Base-by-base conservation (phyloP, 176 grass and related monocot species). In the Aegilops longissima region DNA sequence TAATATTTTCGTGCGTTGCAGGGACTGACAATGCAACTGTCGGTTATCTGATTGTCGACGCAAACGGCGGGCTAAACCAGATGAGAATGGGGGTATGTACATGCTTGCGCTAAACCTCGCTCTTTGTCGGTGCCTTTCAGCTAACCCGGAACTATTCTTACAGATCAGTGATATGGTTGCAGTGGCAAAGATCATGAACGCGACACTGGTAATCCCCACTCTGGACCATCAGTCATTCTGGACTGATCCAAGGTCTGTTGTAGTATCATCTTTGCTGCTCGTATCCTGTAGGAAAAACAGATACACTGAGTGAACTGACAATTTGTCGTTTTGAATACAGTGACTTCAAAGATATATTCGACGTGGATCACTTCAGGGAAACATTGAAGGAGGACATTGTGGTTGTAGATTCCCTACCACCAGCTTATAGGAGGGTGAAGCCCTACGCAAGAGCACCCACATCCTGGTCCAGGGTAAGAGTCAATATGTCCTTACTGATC, bases 131-230 rank as follows among this genome's bases (percentile, higher is more conserved):
- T 59, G 25, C 5, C 75, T 47, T 84, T 45, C 52, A 82, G 61
- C 73, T 92, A 85, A 82, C 85, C 36, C 20, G 34, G 29, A 79
- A 92, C n/a, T 88, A 88, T 93, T 76, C 70, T 83, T 80, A 70
- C 90, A 99, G 97, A 99, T 96, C 79, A 94, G 97, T 85, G 97
- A 99, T 87, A 99, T 99, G 94, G 94, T 94, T 91, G 94, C 97
- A 35, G 88, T 96, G 73, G 90, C 93, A 59, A 99, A 91, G 78
- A 72, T 96, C 59, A 96, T 98, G 92, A 98, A 98, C 51, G 92
- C 92, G 8, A 70, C 88, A 38, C 87, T 99, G 3, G 94, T 99
- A 25, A 84, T 94, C 31, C 97, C 92, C 49, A 88, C 90, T 4
- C 83, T 99, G 39, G 97, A 99, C 78, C 92, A 99, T 80, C 86